These are phyloP conservation scores for Colletotrichum liaoningense DNA, from an alignment of 2,329 filamentous ascomycete genomes.

Conservation along the genomic window DNA sequence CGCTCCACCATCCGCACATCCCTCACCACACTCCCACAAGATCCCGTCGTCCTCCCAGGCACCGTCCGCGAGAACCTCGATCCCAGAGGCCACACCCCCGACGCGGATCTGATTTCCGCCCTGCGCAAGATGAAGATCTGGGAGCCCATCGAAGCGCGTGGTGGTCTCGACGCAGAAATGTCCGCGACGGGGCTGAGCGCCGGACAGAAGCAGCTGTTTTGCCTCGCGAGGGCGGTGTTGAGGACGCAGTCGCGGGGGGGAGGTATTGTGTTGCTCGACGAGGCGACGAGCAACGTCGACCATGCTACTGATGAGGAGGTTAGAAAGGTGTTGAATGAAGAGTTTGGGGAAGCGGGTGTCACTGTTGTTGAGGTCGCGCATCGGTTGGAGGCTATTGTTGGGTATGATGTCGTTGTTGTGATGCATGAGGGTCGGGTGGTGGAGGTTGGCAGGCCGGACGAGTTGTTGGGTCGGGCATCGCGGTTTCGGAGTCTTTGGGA, in stretches of 20 bases:
- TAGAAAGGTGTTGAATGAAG: slow-evolving; percentile 36
- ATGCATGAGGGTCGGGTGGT: slow-evolving; percentile 42
- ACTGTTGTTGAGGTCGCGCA: slow-evolving; percentile 47
- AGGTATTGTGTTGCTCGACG: slow-evolving; percentile 47
- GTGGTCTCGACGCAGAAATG: slow-evolving; percentile 51
- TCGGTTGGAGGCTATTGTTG: slow-evolving; percentile 41
- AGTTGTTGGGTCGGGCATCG: slow-evolving; percentile 38
- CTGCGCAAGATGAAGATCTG: slow-evolving; percentile 57
- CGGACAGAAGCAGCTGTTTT: slow-evolving; percentile 61
- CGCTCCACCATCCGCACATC: slow-evolving; percentile 55
- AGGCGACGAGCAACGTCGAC: slow-evolving; percentile 47
- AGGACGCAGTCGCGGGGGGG: slow-evolving; percentile 31
- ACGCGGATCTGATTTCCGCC: slow-evolving; percentile 53
- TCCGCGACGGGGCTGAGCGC: slow-evolving; percentile 48
- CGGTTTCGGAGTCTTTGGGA: slow-evolving; percentile 42
- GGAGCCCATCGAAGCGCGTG: slow-evolving; percentile 48
- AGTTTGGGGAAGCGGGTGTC: slow-evolving; percentile 34
- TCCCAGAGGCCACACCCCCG: slow-evolving; percentile 45
- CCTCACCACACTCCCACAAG: slow-evolving; percentile 60
- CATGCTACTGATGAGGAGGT: slow-evolving; percentile 42
- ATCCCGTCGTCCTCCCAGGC: slow-evolving; percentile 58
- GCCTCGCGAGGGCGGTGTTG: slow-evolving; percentile 58
- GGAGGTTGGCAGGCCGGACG: slow-evolving; percentile 41
- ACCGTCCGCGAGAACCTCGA: slow-evolving; percentile 60
- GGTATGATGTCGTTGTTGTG: slow-evolving; percentile 44